These are phyloP conservation scores for Neltuma alba DNA, from an alignment of 306 rosid species.

Conservation along the genomic window DNA sequence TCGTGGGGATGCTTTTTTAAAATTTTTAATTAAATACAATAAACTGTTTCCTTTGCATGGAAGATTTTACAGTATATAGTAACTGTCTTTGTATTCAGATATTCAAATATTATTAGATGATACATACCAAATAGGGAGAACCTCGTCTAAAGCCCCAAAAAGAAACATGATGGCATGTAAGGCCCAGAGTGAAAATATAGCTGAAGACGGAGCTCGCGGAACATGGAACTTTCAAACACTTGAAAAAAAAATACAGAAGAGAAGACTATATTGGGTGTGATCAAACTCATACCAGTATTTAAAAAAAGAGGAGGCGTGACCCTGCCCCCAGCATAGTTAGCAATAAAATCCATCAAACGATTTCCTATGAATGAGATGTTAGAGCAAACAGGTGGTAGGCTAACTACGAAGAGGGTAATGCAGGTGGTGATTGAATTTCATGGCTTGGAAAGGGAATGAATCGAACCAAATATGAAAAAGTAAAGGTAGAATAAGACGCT, in stretches of 20 bases:
- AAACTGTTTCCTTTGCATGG: no score
- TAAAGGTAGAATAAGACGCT: background rate
- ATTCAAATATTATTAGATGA: no score
- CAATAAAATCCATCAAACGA: slow-evolving; percentile 27
- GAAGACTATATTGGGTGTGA: slow-evolving; percentile 51
- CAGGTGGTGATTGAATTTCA: slow-evolving; percentile 57
- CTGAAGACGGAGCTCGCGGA: no score
- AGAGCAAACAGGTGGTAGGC: background rate
- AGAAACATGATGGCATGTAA: no score
- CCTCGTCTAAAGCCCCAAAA: no score
- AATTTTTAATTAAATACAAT: no score
- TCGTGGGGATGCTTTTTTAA: no score
- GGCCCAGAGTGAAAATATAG: no score
- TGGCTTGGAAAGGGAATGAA: slow-evolving; percentile 57
- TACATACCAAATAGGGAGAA: no score
- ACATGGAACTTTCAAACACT: slow-evolving; percentile 79
- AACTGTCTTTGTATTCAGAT: no score
- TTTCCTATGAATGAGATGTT: slow-evolving; percentile 20
- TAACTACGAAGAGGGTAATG: slow-evolving; percentile 19
- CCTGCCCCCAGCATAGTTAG: slow-evolving; percentile 94
- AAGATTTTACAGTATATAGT: no score
- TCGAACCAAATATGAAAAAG: slow-evolving; percentile 44
- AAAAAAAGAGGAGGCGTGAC: slow-evolving; percentile 60
- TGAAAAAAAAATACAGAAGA: slow-evolving; percentile 72
- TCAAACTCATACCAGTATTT: slow-evolving; percentile 33